These are phyloP conservation scores for Funneliformis mosseae DNA, from an alignment of 192 early-diverging fungal species.

Conservation along the genomic window DNA sequence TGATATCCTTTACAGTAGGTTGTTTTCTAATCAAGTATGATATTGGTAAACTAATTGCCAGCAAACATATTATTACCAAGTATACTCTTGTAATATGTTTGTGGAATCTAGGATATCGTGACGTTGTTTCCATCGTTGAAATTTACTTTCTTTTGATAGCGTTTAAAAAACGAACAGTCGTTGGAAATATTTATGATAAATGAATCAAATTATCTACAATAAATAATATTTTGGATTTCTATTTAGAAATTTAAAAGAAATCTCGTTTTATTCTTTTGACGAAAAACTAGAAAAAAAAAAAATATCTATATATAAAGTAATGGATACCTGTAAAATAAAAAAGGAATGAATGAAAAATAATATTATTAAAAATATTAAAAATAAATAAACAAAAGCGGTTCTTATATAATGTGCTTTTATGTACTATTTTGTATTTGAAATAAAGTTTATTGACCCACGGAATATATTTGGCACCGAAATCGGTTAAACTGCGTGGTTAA, in stretches of 20 bases:
- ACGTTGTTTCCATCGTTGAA: background rate
- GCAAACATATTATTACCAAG: background rate
- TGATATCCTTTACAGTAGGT: background rate
- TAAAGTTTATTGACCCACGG: background rate
- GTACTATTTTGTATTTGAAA: no score
- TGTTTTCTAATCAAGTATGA: background rate
- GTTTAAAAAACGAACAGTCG: background rate
- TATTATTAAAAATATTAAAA: no score
- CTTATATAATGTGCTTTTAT: background rate
- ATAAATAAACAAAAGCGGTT: background rate
- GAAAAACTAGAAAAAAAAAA: no score
- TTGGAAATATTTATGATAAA: background rate
- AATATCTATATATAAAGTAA: no score
- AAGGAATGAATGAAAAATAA: no score
- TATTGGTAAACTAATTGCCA: background rate
- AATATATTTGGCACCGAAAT: background rate
- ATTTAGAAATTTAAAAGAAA: no score
- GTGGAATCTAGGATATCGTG: slow-evolving; percentile 18
- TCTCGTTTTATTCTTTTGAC: no score
- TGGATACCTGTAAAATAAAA: no score
- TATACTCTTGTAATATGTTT: slow-evolving; percentile 14
- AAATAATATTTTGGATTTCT: no score
- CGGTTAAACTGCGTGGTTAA: background rate
- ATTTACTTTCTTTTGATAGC: background rate
- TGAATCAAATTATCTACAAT: no score